These are phyloP conservation scores for Cladobotryum protrusum DNA, from an alignment of 2,329 filamentous ascomycete species.

Conservation along the genomic window DNA sequence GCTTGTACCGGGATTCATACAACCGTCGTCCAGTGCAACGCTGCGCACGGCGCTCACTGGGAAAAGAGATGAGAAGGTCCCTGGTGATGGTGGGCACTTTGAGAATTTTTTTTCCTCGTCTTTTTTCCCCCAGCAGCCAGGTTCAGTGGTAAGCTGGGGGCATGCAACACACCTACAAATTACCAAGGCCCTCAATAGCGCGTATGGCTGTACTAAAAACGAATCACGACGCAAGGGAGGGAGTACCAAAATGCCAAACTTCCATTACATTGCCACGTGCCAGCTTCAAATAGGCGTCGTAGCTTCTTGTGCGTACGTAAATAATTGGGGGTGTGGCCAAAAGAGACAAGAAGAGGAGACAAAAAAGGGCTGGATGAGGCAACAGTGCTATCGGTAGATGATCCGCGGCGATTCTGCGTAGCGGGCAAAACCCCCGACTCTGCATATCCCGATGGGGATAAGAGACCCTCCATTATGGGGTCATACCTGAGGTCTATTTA, in stretches of 20 bases:
- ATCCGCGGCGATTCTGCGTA: not conserved
- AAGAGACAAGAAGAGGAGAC: not conserved
- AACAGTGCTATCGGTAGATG: not conserved
- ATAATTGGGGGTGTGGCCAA: not conserved
- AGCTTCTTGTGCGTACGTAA: not conserved
- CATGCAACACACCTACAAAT: not conserved
- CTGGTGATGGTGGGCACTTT: not conserved
- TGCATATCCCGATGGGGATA: not conserved
- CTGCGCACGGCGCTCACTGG: not conserved
- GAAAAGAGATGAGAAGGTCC: conserved; percentile 5
- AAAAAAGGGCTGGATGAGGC: not conserved
- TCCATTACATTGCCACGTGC: not conserved
- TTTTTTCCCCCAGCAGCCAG: too few relatives aligned
- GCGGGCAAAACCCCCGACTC: not conserved
- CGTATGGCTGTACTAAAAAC: not conserved
- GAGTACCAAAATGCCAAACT: too few relatives aligned
- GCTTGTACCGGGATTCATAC: not conserved
- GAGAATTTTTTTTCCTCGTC: too few relatives aligned
- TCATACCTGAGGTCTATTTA: not conserved
- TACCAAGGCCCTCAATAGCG: not conserved
- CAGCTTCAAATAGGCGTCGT: not conserved
- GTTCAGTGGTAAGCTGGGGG: not conserved
- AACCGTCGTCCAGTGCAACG: not conserved
- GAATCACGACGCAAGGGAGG: too few relatives aligned
- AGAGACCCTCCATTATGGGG: not conserved